Evolutionary conservation across 257 asterid genomes (phyloP).

Genomic region (Solanum tarijense): DNA sequence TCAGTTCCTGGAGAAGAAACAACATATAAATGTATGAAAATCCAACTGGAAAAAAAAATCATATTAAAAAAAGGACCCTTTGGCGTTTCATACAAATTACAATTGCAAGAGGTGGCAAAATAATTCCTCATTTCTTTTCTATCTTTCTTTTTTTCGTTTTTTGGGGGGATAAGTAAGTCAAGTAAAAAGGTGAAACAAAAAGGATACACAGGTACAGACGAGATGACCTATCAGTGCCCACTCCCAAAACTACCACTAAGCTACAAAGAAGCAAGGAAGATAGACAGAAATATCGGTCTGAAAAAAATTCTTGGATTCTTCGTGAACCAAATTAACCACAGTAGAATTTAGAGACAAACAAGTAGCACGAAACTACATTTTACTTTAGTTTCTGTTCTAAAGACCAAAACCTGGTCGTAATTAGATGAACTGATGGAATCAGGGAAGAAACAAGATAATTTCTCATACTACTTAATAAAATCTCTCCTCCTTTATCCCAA

Average conservation of each 20-base stretch:
- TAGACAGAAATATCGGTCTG: background rate
- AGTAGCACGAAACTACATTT: background rate
- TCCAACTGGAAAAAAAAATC: background rate
- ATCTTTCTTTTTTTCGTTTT: too few species aligned
- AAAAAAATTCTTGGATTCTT: background rate
- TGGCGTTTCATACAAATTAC: background rate
- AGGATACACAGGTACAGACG: background rate
- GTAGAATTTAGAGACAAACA: background rate
- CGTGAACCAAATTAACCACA: background rate
- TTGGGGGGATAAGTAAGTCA: background rate
- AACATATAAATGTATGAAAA: background rate
- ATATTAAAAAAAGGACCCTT: background rate
- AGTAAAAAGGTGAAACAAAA: background rate
- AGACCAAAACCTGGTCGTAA: background rate
- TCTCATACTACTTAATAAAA: background rate
- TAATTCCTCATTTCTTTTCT: background rate
- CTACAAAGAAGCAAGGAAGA: background rate
- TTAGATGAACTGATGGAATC: background rate
- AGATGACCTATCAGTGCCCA: background rate
- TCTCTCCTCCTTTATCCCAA: background rate
- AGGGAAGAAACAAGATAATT: background rate
- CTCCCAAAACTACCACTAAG: background rate
- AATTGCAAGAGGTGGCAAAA: background rate
- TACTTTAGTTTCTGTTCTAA: background rate
- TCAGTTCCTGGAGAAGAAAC: constrained; percentile 24